Conservation (phyloP, 163 green algal species). For the Chlamydomonas reinhardtii region DNA sequence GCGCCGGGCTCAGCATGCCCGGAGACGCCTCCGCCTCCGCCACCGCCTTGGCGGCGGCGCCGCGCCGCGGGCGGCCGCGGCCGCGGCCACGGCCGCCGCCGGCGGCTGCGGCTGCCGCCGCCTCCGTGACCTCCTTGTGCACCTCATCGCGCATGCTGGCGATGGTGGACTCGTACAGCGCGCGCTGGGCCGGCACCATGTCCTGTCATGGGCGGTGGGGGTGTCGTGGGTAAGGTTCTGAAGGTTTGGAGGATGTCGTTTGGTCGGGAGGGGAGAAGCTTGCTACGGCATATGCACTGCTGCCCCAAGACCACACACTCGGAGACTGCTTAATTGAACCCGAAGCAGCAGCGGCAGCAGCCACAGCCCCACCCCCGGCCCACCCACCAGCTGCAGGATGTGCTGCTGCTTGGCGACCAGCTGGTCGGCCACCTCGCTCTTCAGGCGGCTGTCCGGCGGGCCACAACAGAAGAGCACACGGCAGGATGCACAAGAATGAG, state of each 20-base stretch:
- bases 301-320: too few species aligned
- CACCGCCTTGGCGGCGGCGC: background rate
- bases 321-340: too few species aligned
- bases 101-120: constrained; percentile 28
- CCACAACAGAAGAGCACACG: too few species aligned
- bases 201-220: constrained; percentile 31
- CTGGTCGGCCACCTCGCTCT: constrained; percentile 89
- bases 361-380: background rate
- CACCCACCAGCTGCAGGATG: constrained; percentile 33
- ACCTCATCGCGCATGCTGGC: constrained; percentile 44
- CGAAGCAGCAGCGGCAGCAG: too few species aligned
- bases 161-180: constrained; percentile 40
- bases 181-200: constrained; percentile 51
- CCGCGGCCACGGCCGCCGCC: background rate
- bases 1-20: too few species aligned
- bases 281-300: too few species aligned
- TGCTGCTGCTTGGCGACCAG: constrained; percentile 81
- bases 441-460: constrained; percentile 75
- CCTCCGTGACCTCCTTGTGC: constrained; percentile 3
- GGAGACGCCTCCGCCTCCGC: background rate
- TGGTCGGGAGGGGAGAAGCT: too few species aligned
- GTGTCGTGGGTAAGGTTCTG: too few species aligned
- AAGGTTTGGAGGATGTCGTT: too few species aligned
- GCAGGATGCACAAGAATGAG: too few species aligned
- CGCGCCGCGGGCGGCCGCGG: background rate